These are phyloP conservation scores for Pichia sp. DNA, from an alignment of 1,139 yeast species.

Conservation along the genomic window DNA sequence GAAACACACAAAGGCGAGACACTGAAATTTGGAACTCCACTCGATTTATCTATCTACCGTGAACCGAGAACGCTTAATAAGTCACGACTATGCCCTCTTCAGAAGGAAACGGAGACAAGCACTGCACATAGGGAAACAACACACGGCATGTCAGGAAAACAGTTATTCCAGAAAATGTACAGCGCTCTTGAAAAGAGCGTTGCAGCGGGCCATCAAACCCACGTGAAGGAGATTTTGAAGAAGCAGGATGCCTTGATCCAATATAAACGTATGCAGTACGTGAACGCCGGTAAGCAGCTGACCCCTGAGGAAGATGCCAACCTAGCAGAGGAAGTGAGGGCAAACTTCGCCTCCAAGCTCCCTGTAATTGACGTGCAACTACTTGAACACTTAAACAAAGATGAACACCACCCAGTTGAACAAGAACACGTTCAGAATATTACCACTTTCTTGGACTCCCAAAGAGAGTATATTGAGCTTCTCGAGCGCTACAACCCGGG, in stretches of 20 bases:
- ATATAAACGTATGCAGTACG: constrained; percentile 46
- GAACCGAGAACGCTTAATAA: too few species aligned
- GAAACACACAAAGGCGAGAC: too few species aligned
- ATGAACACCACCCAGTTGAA: constrained; percentile 21
- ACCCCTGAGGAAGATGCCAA: constrained; percentile 23
- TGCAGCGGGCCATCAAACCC: constrained; percentile 36
- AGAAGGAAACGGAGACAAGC: too few species aligned
- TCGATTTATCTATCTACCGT: too few species aligned
- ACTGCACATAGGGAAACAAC: too few species aligned
- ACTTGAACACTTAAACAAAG: constrained; percentile 28
- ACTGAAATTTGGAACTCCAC: too few species aligned
- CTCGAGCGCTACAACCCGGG: constrained; percentile 87
- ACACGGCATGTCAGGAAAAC: constrained; percentile 24
- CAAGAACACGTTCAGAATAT: constrained; percentile 41
- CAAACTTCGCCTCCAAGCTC: constrained; percentile 11
- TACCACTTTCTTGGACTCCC: constrained; percentile 54
- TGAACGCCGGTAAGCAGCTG: constrained; percentile 33
- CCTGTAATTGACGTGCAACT: constrained; percentile 25
- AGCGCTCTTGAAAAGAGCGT: constrained; percentile 42
- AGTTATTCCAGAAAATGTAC: constrained; percentile 18
- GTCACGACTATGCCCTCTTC: too few species aligned
- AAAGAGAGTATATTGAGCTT: constrained; percentile 69
- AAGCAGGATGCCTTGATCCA: constrained; percentile 45
- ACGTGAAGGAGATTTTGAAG: constrained; percentile 39
- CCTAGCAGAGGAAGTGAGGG: constrained; percentile 20